phyloP scores from a whole-genome alignment of 2,329 filamentous ascomycete species.

The Sporothrix protearum region DNA sequence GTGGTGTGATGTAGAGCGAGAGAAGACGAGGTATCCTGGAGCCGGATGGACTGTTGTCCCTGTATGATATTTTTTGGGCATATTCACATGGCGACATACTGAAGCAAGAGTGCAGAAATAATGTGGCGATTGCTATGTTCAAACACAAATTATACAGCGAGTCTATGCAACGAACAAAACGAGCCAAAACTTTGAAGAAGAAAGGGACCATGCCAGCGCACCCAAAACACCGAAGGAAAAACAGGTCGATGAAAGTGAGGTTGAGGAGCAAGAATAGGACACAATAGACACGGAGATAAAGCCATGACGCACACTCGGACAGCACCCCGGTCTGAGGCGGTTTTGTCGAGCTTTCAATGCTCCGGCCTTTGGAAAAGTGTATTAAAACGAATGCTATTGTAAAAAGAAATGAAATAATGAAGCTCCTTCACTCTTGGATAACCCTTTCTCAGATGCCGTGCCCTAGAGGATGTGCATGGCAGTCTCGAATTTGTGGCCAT shows the following conservation, averaged over 20 bases:
- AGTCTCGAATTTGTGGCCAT: background rate
- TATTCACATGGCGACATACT: background rate
- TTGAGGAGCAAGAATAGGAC: background rate
- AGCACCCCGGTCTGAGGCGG: background rate
- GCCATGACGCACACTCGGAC: background rate
- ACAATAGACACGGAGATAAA: background rate
- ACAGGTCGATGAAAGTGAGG: background rate
- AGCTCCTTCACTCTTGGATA: background rate
- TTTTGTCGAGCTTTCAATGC: no score
- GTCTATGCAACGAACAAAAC: background rate
- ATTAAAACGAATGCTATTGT: constrained; percentile 9
- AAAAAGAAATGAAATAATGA: background rate
- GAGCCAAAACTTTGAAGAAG: background rate
- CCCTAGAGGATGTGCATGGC: background rate
- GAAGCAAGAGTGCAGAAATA: background rate
- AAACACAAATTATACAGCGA: background rate
- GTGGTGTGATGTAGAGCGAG: background rate
- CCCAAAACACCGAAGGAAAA: background rate
- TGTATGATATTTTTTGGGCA: background rate
- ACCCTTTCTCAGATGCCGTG: background rate
- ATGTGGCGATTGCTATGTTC: background rate
- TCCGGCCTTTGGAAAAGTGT: background rate
- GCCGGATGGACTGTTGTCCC: background rate
- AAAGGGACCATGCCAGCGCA: background rate
- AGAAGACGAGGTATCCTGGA: background rate